Evolutionary conservation across 228 moss, liverwort and hornwort species (phyloP), one percentile per base, ranked within the genome.

Genomic region (Sphagnum fallax): DNA sequence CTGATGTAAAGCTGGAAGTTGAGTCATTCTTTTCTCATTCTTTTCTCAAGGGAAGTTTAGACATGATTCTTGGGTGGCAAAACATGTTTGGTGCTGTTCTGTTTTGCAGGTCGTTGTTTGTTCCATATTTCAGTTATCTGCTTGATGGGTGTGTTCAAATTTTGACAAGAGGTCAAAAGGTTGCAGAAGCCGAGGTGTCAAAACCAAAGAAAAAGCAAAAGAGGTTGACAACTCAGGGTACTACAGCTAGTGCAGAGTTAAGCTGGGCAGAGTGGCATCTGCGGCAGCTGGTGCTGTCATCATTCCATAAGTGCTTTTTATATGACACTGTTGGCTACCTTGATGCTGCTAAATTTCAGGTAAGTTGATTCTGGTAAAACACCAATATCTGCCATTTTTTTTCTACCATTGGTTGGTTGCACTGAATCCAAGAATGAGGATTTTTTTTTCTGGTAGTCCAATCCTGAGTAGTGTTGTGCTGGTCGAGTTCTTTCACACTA

Each of bases 61-160:
- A 12, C 11, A 49, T 9, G 4, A 16, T 6, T 49, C 65, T 11
- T 49, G 32, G 32, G 16, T 11, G 64, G 6, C 10, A 64, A 18
- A 12, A 51, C 8, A 50, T 66, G 14, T 10, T 51, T 48, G 49
- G 5, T 58, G 18, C 65, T 69, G 60, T 15, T 60, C 13, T 18
- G 4, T 8, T 16, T 47, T 79, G 75, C 84, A 98, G 98, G 84
- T 90, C 94, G 52, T 81, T 98, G 49, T 94, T 98, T 76, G 92
- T 98, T 70, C 98, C 98, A 6, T 98, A 98, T 75, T 94, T 94
- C 63, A 84, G 90, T 59, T 94, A 92, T 71, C 80, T 98, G 62
- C 71, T 94, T 16, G 90, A 79, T 69, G 79, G 87, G 67, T 90
- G 87, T 81, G 82, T 92, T 52, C 78, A 83, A 69, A 81, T 78